These are phyloP conservation scores for Metarhizium humberi DNA, from an alignment of 2,329 filamentous ascomycete species.

Conservation along the genomic window DNA sequence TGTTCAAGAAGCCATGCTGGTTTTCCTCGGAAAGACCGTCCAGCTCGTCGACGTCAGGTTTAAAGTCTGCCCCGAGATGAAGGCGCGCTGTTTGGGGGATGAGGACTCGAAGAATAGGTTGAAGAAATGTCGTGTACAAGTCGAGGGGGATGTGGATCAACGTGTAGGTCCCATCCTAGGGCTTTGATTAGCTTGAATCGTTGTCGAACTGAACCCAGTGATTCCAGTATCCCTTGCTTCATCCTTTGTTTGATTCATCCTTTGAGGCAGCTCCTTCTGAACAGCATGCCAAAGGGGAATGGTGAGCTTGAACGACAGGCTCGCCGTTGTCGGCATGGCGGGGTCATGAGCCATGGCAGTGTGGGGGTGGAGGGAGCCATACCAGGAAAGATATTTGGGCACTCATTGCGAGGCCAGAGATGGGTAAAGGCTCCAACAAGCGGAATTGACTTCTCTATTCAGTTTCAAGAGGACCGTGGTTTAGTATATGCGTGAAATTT, in stretches of 20 bases:
- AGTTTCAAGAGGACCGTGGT: background rate
- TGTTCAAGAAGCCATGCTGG: slow-evolving; percentile 78
- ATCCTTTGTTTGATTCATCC: background rate
- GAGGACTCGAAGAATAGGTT: slow-evolving; percentile 78
- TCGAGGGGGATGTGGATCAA: slow-evolving; percentile 84
- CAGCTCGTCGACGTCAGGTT: slow-evolving; percentile 26
- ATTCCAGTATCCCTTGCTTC: no score
- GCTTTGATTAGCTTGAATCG: background rate
- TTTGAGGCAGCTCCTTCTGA: background rate
- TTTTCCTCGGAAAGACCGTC: slow-evolving; percentile 41
- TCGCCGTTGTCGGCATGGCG: slow-evolving; percentile 1
- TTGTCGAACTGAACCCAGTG: background rate
- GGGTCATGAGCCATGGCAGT: background rate
- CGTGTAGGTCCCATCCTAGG: slow-evolving; percentile 75
- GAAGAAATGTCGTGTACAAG: slow-evolving; percentile 69
- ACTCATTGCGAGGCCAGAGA: slow-evolving; percentile 33
- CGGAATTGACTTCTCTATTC: background rate
- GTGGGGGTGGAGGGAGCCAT: slow-evolving; percentile 8
- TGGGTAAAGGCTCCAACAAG: background rate
- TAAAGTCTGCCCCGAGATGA: slow-evolving; percentile 22
- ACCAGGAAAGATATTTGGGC: slow-evolving; percentile 50
- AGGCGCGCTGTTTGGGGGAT: slow-evolving; percentile 51
- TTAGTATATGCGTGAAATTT: background rate
- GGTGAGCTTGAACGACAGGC: background rate
- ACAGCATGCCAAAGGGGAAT: background rate